Evolutionary conservation across 176 grass and related monocot species (phyloP).

Genomic region (Oryza rufipogon): DNA sequence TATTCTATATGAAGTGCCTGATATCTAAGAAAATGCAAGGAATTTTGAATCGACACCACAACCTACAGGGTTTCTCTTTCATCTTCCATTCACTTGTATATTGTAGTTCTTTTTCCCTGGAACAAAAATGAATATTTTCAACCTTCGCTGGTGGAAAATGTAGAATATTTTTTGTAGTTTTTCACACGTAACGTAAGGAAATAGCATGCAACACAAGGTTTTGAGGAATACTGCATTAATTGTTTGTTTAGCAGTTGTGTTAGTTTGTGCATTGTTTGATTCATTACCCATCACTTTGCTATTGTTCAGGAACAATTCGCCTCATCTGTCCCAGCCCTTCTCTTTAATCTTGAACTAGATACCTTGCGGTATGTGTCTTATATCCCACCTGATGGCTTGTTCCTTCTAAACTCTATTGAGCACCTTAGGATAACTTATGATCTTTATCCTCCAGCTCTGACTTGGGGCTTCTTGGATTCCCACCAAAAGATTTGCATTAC

Average conservation of each 20-base stretch:
- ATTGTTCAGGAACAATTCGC: constrained; percentile 84
- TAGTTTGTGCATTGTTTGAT: neutral
- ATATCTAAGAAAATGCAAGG: constrained; percentile 4
- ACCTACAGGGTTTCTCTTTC: neutral
- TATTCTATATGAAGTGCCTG: neutral
- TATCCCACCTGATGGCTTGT: constrained; percentile 13
- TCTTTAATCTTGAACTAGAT: constrained; percentile 97
- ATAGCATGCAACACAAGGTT: neutral
- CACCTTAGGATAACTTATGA: constrained; percentile 10
- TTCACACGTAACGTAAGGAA: neutral
- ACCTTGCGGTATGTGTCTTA: constrained; percentile 72
- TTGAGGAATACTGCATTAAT: neutral
- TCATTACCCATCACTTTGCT: neutral
- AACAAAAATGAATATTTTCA: neutral
- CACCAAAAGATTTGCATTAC: constrained; percentile 92
- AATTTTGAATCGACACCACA: constrained; percentile 5
- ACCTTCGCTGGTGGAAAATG: neutral
- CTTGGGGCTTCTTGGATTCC: constrained; percentile 91
- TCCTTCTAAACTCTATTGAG: neutral
- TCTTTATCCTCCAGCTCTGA: constrained; percentile 68
- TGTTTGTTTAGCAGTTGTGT: neutral
- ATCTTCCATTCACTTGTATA: neutral
- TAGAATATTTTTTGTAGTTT: neutral
- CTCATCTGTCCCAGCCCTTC: constrained; percentile 66
- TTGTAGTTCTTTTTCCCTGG: neutral